These are phyloP conservation scores for Termitomyces sp. DNA, from an alignment of 768 basidiomycete genomes.

Conservation along the genomic window DNA sequence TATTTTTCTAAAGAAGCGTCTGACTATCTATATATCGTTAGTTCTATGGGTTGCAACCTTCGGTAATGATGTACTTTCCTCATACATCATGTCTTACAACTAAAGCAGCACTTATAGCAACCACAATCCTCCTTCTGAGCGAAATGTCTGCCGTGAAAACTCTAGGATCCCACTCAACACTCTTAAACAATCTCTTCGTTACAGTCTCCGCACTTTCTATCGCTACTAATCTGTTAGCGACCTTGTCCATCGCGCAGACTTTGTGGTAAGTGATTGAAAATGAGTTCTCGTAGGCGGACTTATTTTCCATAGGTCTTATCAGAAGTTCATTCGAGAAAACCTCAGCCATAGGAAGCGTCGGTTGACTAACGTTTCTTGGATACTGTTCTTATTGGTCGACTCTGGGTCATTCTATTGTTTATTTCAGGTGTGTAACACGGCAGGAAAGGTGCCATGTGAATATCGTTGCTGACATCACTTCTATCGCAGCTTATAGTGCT, in stretches of 20 bases:
- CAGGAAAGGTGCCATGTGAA: not conserved
- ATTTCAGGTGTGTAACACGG: not conserved
- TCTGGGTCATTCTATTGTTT: not conserved
- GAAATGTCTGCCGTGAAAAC: not conserved
- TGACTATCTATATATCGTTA: not conserved
- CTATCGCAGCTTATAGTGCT: not conserved
- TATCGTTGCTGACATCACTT: not conserved
- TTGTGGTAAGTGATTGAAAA: not conserved
- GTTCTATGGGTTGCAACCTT: not conserved
- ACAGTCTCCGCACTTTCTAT: not conserved
- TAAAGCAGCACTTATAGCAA: not conserved
- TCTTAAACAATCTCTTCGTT: not conserved
- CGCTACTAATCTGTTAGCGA: not conserved
- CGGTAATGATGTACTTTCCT: not conserved
- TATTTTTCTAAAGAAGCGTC: not conserved
- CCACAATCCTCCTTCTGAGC: not conserved
- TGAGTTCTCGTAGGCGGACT: not conserved
- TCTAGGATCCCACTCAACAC: not conserved
- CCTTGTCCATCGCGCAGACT: not conserved
- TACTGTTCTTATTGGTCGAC: not conserved
- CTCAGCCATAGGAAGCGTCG: not conserved
- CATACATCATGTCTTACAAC: not conserved
- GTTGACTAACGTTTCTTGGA: not conserved
- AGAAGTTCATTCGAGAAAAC: not conserved
- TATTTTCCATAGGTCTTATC: not conserved